Conservation (phyloP, 2,329 filamentous ascomycete genomes). For the Calonectria pseudoturangicola region DNA sequence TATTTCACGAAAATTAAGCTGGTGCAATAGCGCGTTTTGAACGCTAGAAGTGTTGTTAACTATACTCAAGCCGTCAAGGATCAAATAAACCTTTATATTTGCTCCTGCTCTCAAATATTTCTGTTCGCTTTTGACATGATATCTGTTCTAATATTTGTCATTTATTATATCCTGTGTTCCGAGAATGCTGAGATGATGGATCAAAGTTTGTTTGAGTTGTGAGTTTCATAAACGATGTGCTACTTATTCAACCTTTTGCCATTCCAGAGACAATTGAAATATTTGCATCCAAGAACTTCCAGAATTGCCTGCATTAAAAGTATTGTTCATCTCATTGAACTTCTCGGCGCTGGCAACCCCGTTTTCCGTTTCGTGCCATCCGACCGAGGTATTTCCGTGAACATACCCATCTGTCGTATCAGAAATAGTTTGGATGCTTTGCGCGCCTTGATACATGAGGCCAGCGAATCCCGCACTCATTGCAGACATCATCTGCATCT, state of each 20-base stretch:
- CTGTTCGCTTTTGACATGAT: too few relatives aligned
- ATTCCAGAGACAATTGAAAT: slow-evolving; percentile 17
- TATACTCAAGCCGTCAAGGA: too few relatives aligned
- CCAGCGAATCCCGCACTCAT: slow-evolving; percentile 32
- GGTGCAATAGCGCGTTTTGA: too few relatives aligned
- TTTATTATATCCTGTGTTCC: too few relatives aligned
- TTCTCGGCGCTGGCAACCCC: slow-evolving; percentile 24
- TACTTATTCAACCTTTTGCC: slow-evolving; percentile 25
- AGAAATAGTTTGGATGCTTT: slow-evolving; percentile 22
- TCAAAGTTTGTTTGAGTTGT: too few relatives aligned
- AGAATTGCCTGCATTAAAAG: background rate
- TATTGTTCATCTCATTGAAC: slow-evolving; percentile 29
- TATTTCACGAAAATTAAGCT: too few relatives aligned
- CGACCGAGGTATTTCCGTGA: slow-evolving; percentile 25
- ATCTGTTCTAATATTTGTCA: too few relatives aligned
- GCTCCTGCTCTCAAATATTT: too few relatives aligned
- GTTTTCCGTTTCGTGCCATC: slow-evolving; percentile 32
- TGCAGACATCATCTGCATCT: slow-evolving; percentile 32
- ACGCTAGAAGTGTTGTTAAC: too few relatives aligned
- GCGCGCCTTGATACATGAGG: slow-evolving; percentile 28
- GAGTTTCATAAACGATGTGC: too few relatives aligned
- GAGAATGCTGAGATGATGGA: too few relatives aligned
- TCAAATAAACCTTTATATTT: too few relatives aligned
- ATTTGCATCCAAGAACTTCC: slow-evolving; percentile 25
- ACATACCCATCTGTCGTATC: slow-evolving; percentile 24